Conservation (phyloP, 2,329 filamentous ascomycete genomes). For the Leptographium procerum region DNA sequence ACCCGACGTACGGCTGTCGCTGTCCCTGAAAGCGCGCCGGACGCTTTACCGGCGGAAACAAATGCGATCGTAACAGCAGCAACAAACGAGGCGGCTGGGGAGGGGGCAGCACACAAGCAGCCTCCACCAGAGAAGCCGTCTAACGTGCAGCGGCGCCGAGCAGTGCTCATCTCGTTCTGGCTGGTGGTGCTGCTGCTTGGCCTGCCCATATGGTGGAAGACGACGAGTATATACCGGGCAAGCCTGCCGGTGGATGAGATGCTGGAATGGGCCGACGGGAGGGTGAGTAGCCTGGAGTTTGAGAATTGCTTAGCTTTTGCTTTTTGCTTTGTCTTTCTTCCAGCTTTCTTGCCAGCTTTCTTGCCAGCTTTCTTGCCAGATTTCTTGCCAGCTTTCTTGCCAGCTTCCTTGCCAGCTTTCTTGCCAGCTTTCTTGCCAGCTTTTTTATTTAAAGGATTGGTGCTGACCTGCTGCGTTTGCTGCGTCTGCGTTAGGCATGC, state of each 20-base stretch:
- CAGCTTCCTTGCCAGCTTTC: no score
- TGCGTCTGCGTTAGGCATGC: conserved; percentile 51
- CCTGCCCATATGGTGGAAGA: conserved; percentile 90
- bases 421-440: no score
- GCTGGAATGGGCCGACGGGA: conserved; percentile 84
- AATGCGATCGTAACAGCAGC: neutral
- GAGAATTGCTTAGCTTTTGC: neutral
- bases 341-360: no score
- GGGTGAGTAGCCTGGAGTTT: conserved; percentile 39
- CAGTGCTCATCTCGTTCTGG: conserved; percentile 85
- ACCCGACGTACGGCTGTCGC: conserved; percentile 3
- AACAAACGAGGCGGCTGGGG: conserved; percentile 1
- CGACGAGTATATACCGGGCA: conserved; percentile 84
- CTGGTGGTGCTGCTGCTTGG: conserved; percentile 71
- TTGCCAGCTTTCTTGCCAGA: no score
- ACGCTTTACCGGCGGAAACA: neutral
- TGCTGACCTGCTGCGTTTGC: neutral
- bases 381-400: no score
- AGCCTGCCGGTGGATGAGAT: conserved; percentile 73
- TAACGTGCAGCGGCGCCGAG: conserved; percentile 56
- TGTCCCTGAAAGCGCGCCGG: neutral
- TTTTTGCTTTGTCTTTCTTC: no score
- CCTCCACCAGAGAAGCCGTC: conserved; percentile 71
- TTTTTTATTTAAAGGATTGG: no score
- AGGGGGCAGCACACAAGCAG: conserved; percentile 23